A percentile compares a stretch with the other conserved stretches of the same genome.
These are phyloP conservation scores for Grosmannia huntii DNA, from an alignment of 2,329 filamentous ascomycete genomes.

Conservation along the genomic window DNA sequence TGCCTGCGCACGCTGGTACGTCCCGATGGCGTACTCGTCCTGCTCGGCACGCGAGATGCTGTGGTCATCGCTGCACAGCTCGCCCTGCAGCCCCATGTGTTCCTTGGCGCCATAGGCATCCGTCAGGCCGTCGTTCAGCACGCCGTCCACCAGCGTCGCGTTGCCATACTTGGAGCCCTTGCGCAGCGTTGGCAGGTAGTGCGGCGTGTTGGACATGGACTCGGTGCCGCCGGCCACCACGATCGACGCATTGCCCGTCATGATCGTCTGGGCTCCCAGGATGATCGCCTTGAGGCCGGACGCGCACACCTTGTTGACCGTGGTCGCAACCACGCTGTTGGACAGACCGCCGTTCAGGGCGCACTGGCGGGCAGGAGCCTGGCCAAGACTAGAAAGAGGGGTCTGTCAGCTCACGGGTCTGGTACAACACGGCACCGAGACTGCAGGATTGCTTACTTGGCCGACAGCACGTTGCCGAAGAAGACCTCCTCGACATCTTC, in stretches of 20 bases:
- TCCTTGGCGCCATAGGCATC: constrained; percentile 87
- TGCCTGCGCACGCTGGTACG: constrained; percentile 85
- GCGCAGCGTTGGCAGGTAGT: constrained; percentile 84
- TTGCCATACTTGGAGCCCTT: constrained; percentile 89
- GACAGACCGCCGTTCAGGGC: constrained; percentile 78
- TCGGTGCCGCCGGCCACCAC: constrained; percentile 91
- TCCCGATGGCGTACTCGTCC: constrained; percentile 90
- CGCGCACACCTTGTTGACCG: constrained; percentile 98
- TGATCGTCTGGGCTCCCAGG: constrained; percentile 90
- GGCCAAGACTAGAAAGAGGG: constrained; percentile 57
- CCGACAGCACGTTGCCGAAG: constrained; percentile 95
- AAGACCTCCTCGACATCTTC: constrained; percentile 91
- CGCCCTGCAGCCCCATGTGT: constrained; percentile 88
- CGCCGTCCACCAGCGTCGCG: constrained; percentile 75
- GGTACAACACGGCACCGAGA: neutral
- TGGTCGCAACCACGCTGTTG: constrained; percentile 71
- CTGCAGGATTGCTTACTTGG: constrained; percentile 50
- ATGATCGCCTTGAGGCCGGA: constrained; percentile 91
- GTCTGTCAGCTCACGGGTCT: neutral
- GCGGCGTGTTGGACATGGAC: constrained; percentile 96
- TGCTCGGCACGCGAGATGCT: constrained; percentile 70
- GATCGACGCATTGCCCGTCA: constrained; percentile 85
- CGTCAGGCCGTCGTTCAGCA: constrained; percentile 87
- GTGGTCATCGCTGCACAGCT: constrained; percentile 84
- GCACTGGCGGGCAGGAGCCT: constrained; percentile 92